Evolutionary conservation across 2,329 filamentous ascomycete genomes (phyloP).

Genomic region (Fusarium scirpi): DNA sequence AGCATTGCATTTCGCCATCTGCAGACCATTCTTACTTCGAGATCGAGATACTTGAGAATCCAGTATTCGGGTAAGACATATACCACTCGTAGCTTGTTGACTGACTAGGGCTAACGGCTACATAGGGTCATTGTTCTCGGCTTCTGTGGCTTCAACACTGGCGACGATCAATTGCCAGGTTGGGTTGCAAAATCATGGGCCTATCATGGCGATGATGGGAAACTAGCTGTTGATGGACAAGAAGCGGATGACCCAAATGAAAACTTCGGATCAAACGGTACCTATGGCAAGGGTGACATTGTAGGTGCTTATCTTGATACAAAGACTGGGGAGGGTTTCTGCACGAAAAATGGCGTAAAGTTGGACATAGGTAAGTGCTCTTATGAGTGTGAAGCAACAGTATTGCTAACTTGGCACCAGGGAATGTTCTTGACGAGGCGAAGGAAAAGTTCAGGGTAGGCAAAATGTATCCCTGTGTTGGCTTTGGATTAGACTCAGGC

Average conservation of each 20-base stretch:
- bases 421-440: too few species aligned
- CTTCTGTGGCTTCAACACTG: not conserved
- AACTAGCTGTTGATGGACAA: not conserved
- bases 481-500: accelerated
- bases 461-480: too few species aligned
- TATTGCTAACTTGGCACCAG: too few species aligned
- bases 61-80: too few species aligned
- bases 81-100: too few species aligned
- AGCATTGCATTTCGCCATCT: not conserved
- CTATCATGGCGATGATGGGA: not conserved
- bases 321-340: not conserved
- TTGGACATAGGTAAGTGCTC: too few species aligned
- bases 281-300: not conserved
- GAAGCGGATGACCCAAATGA: accelerated
- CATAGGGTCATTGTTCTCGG: not conserved
- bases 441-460: too few species aligned
- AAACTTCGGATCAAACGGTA: not conserved
- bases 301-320: not conserved
- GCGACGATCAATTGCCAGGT: not conserved
- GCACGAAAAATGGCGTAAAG: not conserved
- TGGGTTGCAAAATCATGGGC: not conserved
- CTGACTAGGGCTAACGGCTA: too few species aligned
- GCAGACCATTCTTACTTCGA: not conserved
- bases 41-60: not conserved
- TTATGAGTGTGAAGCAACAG: too few species aligned